phyloP scores from a whole-genome alignment of 805 yeast species.

The Candida sanyiensis region DNA sequence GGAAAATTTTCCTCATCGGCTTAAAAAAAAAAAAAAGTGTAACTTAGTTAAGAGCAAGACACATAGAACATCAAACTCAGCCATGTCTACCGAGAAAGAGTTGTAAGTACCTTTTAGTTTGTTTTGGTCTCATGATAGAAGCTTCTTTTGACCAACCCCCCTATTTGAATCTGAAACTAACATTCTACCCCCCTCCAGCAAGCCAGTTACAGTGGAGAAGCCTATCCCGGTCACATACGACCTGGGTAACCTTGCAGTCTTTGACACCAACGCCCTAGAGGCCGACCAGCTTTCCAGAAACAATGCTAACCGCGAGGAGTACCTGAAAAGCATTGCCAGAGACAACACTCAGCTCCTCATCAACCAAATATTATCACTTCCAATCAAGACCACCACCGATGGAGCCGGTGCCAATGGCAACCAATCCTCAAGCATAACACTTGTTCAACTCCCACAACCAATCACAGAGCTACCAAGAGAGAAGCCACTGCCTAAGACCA shows the following conservation, averaged over 20 bases:
- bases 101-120: slow-evolving; percentile 5
- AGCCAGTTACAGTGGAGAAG: slow-evolving; percentile 85
- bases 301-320: slow-evolving; percentile 56
- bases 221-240: slow-evolving; percentile 86
- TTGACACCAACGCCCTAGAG: slow-evolving; percentile 85
- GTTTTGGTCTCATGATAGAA: not conserved
- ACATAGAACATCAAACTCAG: not conserved
- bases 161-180: slow-evolving; percentile 7
- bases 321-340: slow-evolving; percentile 64
- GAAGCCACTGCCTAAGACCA: slow-evolving; percentile 88
- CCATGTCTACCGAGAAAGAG: slow-evolving; percentile 8
- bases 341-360: slow-evolving; percentile 89
- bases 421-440: slow-evolving; percentile 67
- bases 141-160: not conserved
- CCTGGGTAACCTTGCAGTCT: slow-evolving; percentile 84
- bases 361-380: slow-evolving; percentile 85
- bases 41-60: not conserved
- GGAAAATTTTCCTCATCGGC: slow-evolving; percentile 14
- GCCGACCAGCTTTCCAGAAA: slow-evolving; percentile 44
- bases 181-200: slow-evolving; percentile 26
- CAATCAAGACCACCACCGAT: slow-evolving; percentile 82
- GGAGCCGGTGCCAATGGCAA: slow-evolving; percentile 53
- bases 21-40: not conserved
- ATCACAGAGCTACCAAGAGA: slow-evolving; percentile 82
- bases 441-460: slow-evolving; percentile 82